Evolutionary conservation across 768 basidiomycete genomes (phyloP).

Genomic region (Mrakia hoshinonis): DNA sequence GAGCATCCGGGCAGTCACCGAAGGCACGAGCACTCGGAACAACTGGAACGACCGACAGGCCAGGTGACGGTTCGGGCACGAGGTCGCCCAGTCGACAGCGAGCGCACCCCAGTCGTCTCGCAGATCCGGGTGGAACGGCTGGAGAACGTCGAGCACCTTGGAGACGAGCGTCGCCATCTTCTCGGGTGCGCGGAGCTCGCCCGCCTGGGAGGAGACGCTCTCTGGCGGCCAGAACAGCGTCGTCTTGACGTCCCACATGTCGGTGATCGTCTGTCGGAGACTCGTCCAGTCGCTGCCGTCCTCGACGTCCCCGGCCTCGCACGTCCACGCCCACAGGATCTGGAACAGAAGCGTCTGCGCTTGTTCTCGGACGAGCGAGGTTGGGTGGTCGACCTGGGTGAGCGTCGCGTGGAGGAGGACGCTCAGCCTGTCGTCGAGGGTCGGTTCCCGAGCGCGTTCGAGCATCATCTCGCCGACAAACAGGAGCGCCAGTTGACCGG

Average conservation of each 20-base stretch:
- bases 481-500: constrained; percentile 80
- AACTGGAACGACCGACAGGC: constrained; percentile 84
- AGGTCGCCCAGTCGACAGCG: constrained; percentile 73
- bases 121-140: constrained; percentile 61
- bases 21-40: constrained; percentile 70
- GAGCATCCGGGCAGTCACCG: constrained; percentile 60
- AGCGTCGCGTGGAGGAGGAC: constrained; percentile 69
- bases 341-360: constrained; percentile 78
- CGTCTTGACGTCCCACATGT: constrained; percentile 31
- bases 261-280: constrained; percentile 32
- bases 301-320: constrained; percentile 33
- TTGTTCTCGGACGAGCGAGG: constrained; percentile 57
- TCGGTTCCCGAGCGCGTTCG: constrained; percentile 47
- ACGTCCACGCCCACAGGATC: constrained; percentile 63
- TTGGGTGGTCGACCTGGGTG: constrained; percentile 71
- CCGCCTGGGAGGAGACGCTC: constrained; percentile 30
- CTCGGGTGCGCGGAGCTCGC: constrained; percentile 34
- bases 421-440: constrained; percentile 56
- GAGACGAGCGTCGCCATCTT: constrained; percentile 49
- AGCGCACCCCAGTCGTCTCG: constrained; percentile 69
- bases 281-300: constrained; percentile 34
- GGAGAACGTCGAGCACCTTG: constrained; percentile 57
- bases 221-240: constrained; percentile 37
- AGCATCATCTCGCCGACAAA: constrained; percentile 46
- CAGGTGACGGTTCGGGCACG: constrained; percentile 72